phyloP scores from a whole-genome alignment of 2,329 filamentous ascomycete genomes.

The Aureobasidium sp. region DNA sequence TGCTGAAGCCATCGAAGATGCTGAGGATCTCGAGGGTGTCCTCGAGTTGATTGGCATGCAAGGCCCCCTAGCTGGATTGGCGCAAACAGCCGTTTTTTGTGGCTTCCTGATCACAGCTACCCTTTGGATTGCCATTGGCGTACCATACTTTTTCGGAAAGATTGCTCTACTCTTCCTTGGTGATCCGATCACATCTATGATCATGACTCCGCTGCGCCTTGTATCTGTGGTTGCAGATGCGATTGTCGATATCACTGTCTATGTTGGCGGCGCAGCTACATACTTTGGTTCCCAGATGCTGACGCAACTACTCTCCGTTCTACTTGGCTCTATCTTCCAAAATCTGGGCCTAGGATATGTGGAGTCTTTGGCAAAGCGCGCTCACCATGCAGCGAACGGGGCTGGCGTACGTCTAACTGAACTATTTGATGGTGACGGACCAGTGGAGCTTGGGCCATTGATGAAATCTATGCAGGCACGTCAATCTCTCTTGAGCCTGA shows the following conservation, averaged over 20 bases:
- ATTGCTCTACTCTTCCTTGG: constrained; percentile 70
- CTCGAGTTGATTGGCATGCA: constrained; percentile 96
- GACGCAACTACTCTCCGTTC: not conserved
- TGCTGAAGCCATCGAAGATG: constrained; percentile 65
- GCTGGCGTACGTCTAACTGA: constrained; percentile 1
- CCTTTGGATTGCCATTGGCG: constrained; percentile 74
- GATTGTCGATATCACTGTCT: constrained; percentile 65
- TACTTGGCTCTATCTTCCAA: not conserved
- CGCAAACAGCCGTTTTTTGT: constrained; percentile 94
- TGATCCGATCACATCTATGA: constrained; percentile 60
- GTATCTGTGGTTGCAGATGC: constrained; percentile 69
- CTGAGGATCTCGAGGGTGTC: constrained; percentile 91
- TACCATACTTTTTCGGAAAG: constrained; percentile 88
- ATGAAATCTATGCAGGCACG: constrained; percentile 16
- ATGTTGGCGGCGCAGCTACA: constrained; percentile 37
- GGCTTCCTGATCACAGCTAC: constrained; percentile 82
- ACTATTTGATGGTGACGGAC: not conserved
- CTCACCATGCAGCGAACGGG: not conserved
- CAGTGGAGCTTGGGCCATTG: constrained; percentile 7
- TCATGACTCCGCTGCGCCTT: constrained; percentile 63
- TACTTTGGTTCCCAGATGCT: constrained; percentile 2
- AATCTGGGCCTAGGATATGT: not conserved
- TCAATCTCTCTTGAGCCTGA: constrained; percentile 13
- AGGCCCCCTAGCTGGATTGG: constrained; percentile 76
- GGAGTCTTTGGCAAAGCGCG: not conserved